Base-by-base conservation (phyloP, 495 filamentous ascomycete genomes). In the Amniculicola lignicola region DNA sequence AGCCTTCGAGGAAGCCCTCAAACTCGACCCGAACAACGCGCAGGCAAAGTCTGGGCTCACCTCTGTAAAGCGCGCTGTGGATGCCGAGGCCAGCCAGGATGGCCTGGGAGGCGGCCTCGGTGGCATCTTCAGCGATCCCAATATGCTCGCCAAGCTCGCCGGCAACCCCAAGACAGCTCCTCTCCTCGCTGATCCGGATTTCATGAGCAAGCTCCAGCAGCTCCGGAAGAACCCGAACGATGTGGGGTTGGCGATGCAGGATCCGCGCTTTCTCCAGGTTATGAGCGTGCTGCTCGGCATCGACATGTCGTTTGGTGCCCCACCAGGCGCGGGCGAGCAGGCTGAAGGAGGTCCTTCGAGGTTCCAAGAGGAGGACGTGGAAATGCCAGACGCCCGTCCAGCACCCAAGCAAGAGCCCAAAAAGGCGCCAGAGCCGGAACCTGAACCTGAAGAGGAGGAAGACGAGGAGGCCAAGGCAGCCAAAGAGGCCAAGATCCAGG, bases 251-350 rank as follows among this genome's bases (percentile, higher is more conserved):
- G 82, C 93, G 59, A 85, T 98, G 67, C 76, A 83, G 52, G 93
- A 98, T 69, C 94, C 90, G 3, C 78, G 94, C 33, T 89, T 98
- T 76, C 77, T 98, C 63, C 87, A 94, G 72, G 93, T 97, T 16
- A 83, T 98, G 73, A 89, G 90, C 61, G 93, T 96, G 27, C 69
- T 96, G 50, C 77, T 98, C 74, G 93, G 94, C 22, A 85, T 97
- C 51, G 92, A 97, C 66, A 94, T 96, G 89, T 82, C 83, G 57
- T 88, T 95, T 72, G 83, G 81, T 35, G 80, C 72, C 40, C 75
- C 79, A 21, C 76, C 75, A 18, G 81, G 76, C 27, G 70, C 65
- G 9, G 69, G 64, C 7, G 80, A 71, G 23, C 61, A 63, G 18
- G 21, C 66, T 23, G 59, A 74, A 31, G 69, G 72, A 23, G 69